Conservation (phyloP, 2,329 filamentous ascomycete genomes). For the Aspergillus sp. region DNA sequence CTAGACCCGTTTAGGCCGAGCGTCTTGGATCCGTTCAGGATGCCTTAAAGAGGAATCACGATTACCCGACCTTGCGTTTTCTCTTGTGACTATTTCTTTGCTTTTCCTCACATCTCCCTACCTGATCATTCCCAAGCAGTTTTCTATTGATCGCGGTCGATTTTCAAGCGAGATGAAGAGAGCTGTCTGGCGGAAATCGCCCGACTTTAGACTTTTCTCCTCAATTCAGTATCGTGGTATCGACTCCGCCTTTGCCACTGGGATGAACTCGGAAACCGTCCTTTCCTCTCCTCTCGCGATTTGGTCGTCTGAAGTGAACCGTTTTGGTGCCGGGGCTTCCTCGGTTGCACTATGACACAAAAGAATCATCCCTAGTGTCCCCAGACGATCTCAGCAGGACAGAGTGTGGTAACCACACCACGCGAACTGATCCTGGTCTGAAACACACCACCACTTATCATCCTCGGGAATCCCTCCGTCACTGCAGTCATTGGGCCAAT, state of each 20-base stretch:
- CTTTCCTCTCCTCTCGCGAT: background rate
- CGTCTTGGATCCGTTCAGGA: background rate
- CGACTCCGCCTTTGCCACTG: background rate
- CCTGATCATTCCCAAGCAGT: no score
- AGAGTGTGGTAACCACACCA: conserved; percentile 1
- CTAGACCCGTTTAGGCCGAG: background rate
- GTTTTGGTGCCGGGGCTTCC: conserved; percentile 1
- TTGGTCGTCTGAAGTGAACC: background rate
- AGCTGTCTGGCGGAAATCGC: background rate
- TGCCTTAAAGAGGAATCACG: background rate
- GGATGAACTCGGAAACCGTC: background rate
- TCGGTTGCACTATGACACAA: background rate
- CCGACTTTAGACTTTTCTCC: background rate
- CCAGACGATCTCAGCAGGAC: background rate
- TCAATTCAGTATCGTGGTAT: background rate
- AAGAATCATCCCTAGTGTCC: background rate
- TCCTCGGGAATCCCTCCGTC: conserved; percentile 7
- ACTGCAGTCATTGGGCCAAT: background rate
- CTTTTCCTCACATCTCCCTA: no score
- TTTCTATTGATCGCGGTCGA: no score
- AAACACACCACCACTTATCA: conserved; percentile 12
- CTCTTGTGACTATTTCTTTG: no score
- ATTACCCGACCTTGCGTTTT: background rate
- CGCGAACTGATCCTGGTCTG: conserved; percentile 7
- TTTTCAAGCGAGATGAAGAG: background rate